Percentiles rank a stretch among this genome's conserved stretches.
phyloP scores from a whole-genome alignment of 2,329 filamentous ascomycete species.

The Fusarium musae region DNA sequence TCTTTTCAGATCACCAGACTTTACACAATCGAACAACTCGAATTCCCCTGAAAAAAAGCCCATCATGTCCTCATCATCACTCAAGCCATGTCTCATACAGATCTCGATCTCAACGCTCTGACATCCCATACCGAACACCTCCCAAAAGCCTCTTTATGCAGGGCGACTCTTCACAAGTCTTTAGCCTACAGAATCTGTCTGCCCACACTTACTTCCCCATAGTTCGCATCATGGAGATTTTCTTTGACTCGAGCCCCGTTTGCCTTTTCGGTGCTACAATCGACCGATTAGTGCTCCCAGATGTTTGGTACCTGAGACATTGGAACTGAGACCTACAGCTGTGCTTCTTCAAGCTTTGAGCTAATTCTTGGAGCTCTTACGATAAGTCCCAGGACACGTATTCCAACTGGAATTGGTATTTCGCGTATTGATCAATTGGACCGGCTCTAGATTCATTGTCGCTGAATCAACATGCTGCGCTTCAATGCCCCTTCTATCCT shows the following conservation, averaged over 20 bases:
- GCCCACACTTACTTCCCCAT: conserved; percentile 21
- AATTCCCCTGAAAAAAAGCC: neutral
- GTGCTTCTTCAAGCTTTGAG: conserved; percentile 17
- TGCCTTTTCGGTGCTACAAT: neutral
- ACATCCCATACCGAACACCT: neutral
- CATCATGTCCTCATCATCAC: neutral
- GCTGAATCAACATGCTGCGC: neutral
- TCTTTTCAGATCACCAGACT: neutral
- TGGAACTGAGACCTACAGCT: conserved; percentile 28
- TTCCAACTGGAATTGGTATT: neutral
- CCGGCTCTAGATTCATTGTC: conserved; percentile 4
- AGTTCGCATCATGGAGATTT: conserved; percentile 3
- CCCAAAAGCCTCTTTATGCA: conserved; percentile 21
- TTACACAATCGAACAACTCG: neutral
- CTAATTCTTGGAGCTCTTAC: neutral
- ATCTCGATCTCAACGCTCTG: conserved; percentile 19
- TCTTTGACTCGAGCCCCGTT: conserved; percentile 1
- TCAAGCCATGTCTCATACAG: neutral
- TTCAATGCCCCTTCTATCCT: conserved; percentile 33
- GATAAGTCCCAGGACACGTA: neutral
- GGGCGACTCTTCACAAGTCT: conserved; percentile 7
- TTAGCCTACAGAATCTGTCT: conserved; percentile 11
- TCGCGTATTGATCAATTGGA: neutral
- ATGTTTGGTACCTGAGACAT: conserved; percentile 27
- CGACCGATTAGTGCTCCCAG: conserved; percentile 7